phyloP scores from a whole-genome alignment of 805 yeast species.

The Teunomyces pallodes region DNA sequence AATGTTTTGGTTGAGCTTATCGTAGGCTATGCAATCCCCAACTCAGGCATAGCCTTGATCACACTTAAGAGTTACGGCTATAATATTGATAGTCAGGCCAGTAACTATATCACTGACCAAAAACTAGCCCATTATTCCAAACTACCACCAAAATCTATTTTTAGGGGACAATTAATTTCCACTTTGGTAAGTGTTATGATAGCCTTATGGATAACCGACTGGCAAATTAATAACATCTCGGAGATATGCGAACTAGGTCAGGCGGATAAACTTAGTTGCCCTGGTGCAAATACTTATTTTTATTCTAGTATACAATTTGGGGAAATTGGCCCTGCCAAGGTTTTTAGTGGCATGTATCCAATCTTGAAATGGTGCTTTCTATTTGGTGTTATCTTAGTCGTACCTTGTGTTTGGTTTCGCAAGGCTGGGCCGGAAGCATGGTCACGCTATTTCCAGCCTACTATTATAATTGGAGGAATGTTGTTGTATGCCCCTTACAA shows the following conservation, averaged over 20 bases:
- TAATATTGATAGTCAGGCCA: slow-evolving; percentile 31
- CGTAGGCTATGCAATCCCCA: slow-evolving; percentile 55
- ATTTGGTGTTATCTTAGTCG: slow-evolving; percentile 29
- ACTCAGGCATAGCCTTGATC: slow-evolving; percentile 54
- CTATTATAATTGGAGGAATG: slow-evolving; percentile 11
- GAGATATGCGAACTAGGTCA: slow-evolving; percentile 19
- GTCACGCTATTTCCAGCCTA: slow-evolving; percentile 17
- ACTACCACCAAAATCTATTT: slow-evolving; percentile 23
- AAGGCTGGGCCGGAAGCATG: slow-evolving; percentile 12
- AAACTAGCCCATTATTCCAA: slow-evolving; percentile 30
- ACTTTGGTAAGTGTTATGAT: slow-evolving; percentile 18
- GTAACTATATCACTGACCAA: slow-evolving; percentile 35
- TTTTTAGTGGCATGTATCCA: slow-evolving; percentile 32
- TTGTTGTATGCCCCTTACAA: slow-evolving; percentile 11
- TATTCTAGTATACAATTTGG: slow-evolving; percentile 54
- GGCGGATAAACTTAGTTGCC: slow-evolving; percentile 27
- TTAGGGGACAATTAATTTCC: slow-evolving; percentile 23
- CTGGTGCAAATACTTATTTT: slow-evolving; percentile 26
- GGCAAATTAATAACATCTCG: slow-evolving; percentile 13
- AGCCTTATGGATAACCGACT: slow-evolving; percentile 19
- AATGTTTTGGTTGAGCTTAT: slow-evolving; percentile 57
- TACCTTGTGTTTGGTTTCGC: slow-evolving; percentile 18
- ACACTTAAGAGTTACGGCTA: slow-evolving; percentile 44
- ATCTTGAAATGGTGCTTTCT: slow-evolving; percentile 31
- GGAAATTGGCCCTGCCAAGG: slow-evolving; percentile 48